Percentiles rank a stretch among this genome's conserved stretches.
Evolutionary conservation across 257 asterid species (phyloP).

Genomic region (Primulina tabacum): DNA sequence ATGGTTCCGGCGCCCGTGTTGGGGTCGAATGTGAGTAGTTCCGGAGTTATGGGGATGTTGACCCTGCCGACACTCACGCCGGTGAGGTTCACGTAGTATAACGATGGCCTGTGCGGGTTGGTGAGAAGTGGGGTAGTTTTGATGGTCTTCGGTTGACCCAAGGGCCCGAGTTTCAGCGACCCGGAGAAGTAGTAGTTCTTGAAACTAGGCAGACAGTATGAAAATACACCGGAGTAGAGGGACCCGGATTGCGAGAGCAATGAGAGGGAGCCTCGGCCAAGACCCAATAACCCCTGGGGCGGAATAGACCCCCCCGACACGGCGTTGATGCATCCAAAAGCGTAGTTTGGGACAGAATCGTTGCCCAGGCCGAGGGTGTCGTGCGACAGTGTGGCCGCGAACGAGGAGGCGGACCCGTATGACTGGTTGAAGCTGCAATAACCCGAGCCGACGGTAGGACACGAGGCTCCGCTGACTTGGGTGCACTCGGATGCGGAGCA

Average conservation of each 20-base stretch:
- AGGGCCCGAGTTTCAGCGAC: constrained; percentile 77
- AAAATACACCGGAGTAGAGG: constrained; percentile 68
- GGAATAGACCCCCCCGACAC: constrained; percentile 64
- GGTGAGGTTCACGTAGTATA: constrained; percentile 82
- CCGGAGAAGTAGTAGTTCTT: constrained; percentile 81
- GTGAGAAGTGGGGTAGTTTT: constrained; percentile 73
- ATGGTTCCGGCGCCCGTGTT: constrained; percentile 79
- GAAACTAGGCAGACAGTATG: constrained; percentile 83
- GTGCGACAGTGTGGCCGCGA: constrained; percentile 60
- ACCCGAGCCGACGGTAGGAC: constrained; percentile 48
- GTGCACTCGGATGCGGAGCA: constrained; percentile 73
- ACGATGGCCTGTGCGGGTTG: constrained; percentile 75
- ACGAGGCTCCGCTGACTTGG: constrained; percentile 57
- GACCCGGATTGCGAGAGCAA: constrained; percentile 66
- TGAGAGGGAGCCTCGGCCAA: constrained; percentile 87
- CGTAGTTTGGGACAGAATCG: constrained; percentile 51
- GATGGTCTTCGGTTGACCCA: constrained; percentile 73
- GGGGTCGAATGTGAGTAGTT: constrained; percentile 59
- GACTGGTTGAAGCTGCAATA: constrained; percentile 67
- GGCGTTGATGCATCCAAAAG: constrained; percentile 71
- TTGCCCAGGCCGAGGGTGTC: constrained; percentile 61
- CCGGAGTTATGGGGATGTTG: constrained; percentile 53
- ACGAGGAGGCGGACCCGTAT: constrained; percentile 70
- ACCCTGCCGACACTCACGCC: constrained; percentile 71
- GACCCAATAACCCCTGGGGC: constrained; percentile 80